Evolutionary conservation across 2,329 filamentous ascomycete genomes (phyloP), one percentile per base, ranked within the genome.

Genomic region (Thermomyces lanuginosus): DNA sequence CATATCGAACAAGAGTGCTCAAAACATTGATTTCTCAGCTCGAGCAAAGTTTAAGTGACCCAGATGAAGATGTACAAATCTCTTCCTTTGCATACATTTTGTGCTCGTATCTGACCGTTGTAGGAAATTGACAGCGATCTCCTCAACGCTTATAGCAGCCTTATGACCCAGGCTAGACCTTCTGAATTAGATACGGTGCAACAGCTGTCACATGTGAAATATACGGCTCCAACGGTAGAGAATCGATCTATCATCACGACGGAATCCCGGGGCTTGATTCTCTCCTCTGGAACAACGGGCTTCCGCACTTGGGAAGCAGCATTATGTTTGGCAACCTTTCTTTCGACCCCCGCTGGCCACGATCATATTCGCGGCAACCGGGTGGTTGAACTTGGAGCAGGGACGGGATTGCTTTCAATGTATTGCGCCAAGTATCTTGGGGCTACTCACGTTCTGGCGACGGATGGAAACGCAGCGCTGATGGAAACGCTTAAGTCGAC

Each of bases 41-140:
- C 27, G 81, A 92, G 49, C 56, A 63, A 16, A 69, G 76, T 17
- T 81, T 92, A 24, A 63, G 69, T 31, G 72, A 92, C 49, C 84
- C 82, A 52, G 79, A 92, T 40, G 64, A 80, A 63, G 72, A 92
- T 75, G 84, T 92, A 76, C 46, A 49, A 41, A 32, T 15, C 9
- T 11, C n/a, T 9, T 11, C 24, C 13, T 26, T 15, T 10, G n/a
- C 16, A 21, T 11, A 14, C 13, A 24, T 12, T 12, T 4, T 19
- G 16, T 3, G 5, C 5, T 5, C 22, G n/a, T 6, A 16, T 20
- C 31, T 33, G 13, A 30, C 26, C 5, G 6, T 5, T 16, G 15
- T 26, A 93, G 84, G 82, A 76, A 49, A 73, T 92, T 24, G 82
- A 76, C 35, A 80, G 92, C 52, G 64, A 76, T 49, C 66, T 93